A percentile compares a stretch with the other conserved stretches of the same genome.
phyloP scores from a whole-genome alignment of 2,329 filamentous ascomycete genomes.

The Colletotrichum endophyticum region DNA sequence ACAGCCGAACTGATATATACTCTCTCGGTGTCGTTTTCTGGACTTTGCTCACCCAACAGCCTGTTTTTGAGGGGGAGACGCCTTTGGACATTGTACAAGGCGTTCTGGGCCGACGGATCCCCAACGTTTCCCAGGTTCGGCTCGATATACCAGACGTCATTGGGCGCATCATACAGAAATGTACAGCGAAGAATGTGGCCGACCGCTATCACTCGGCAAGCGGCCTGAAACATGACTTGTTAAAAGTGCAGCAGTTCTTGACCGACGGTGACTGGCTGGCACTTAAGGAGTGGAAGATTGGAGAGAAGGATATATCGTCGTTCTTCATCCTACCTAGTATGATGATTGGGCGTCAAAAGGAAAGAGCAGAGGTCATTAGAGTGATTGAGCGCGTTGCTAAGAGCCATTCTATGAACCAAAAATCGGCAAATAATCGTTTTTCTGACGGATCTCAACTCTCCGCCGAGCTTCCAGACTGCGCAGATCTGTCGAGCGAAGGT shows the following conservation, averaged over 20 bases:
- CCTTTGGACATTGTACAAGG: conserved; percentile 92
- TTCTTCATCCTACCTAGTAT: conserved; percentile 85
- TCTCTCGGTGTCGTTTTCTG: conserved; percentile 89
- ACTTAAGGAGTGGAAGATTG: conserved; percentile 77
- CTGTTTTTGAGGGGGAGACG: conserved; percentile 79
- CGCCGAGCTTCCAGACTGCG: conserved; percentile 50
- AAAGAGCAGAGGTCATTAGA: conserved; percentile 72
- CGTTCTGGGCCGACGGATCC: conserved; percentile 80
- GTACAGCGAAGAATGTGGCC: conserved; percentile 85
- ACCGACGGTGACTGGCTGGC: conserved; percentile 75
- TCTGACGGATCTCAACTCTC: conserved; percentile 62
- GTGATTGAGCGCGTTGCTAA: conserved; percentile 79
- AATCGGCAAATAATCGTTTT: conserved; percentile 47
- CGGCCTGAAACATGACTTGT: conserved; percentile 82
- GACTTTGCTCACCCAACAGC: conserved; percentile 79
- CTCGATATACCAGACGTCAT: conserved; percentile 86
- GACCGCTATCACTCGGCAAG: conserved; percentile 91
- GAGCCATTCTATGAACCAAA: conserved; percentile 59
- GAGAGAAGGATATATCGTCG: conserved; percentile 85
- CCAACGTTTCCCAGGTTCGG: conserved; percentile 76
- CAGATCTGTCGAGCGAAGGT: conserved; percentile 64
- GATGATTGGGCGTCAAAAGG: conserved; percentile 80
- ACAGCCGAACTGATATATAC: conserved; percentile 92
- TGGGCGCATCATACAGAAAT: conserved; percentile 85
- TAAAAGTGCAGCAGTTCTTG: conserved; percentile 75